phyloP scores from a whole-genome alignment of 768 basidiomycete species.

The Dacryopinax primogenitus region DNA sequence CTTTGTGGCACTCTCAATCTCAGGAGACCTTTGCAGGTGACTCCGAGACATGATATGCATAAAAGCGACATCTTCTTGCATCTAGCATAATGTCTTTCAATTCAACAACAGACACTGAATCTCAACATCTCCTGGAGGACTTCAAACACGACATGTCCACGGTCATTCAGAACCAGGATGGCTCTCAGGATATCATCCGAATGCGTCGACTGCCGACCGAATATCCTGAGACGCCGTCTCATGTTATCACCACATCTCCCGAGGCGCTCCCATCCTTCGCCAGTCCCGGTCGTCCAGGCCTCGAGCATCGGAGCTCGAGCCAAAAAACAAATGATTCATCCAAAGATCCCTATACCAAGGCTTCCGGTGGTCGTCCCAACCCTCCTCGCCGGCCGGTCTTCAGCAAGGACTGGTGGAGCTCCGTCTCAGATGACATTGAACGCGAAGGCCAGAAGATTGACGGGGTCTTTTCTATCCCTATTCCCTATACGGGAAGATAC shows the following conservation, averaged over 20 bases:
- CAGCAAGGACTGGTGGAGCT: not conserved
- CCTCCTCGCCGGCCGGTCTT: not conserved
- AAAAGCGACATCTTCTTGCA: not conserved
- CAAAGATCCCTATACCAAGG: too few species aligned
- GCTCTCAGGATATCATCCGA: not conserved
- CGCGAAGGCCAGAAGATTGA: not conserved
- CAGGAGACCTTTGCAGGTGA: not conserved
- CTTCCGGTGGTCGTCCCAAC: too few species aligned
- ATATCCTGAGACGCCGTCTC: too few species aligned
- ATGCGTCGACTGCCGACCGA: not conserved
- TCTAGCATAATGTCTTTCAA: not conserved
- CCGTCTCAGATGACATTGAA: not conserved
- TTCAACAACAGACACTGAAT: not conserved
- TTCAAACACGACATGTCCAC: not conserved
- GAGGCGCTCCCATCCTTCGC: too few species aligned
- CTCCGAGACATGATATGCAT: slow-evolving; percentile 5
- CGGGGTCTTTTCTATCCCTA: not conserved
- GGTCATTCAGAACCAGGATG: not conserved
- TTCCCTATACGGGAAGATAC: not conserved
- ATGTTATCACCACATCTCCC: too few species aligned
- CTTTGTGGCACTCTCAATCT: not conserved
- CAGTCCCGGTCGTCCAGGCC: too few species aligned
- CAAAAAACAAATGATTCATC: too few species aligned
- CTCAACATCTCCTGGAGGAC: not conserved
- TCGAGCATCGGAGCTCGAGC: too few species aligned